Evolutionary conservation across 2,329 filamentous ascomycete genomes (phyloP).

Genomic region (Pseudogymnoascus sp.): DNA sequence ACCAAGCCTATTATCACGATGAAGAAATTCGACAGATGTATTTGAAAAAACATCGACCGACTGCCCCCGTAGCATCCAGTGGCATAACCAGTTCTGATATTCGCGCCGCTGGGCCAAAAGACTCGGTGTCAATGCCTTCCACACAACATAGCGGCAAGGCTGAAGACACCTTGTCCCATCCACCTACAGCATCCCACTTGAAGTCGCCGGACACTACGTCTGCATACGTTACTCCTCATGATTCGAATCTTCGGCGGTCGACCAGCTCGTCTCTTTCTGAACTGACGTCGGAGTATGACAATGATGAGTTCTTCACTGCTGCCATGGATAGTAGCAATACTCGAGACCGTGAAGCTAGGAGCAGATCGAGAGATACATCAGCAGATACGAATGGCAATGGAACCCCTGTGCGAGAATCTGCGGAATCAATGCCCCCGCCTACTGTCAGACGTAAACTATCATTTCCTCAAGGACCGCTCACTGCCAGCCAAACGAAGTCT

Average conservation of each 20-base stretch:
- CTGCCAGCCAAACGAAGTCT: background rate
- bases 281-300: background rate
- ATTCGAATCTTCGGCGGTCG: background rate
- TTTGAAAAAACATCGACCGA: background rate
- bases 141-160: background rate
- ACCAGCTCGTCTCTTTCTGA: background rate
- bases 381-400: background rate
- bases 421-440: background rate
- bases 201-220: background rate
- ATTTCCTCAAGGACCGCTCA: background rate
- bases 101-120: background rate
- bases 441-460: background rate
- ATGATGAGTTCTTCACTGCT: background rate
- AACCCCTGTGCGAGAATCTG: background rate
- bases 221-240: background rate
- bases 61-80: background rate
- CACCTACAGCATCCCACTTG: background rate
- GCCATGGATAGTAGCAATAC: background rate
- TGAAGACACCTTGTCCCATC: background rate
- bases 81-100: background rate
- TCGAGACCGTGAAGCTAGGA: background rate
- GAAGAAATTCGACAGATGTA: constrained; percentile 3
- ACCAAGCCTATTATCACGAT: constrained; percentile 1
- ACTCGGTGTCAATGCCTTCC: background rate
- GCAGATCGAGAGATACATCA: background rate